Conservation (phyloP, 306 rosid species). For the Prunus salicina region DNA sequence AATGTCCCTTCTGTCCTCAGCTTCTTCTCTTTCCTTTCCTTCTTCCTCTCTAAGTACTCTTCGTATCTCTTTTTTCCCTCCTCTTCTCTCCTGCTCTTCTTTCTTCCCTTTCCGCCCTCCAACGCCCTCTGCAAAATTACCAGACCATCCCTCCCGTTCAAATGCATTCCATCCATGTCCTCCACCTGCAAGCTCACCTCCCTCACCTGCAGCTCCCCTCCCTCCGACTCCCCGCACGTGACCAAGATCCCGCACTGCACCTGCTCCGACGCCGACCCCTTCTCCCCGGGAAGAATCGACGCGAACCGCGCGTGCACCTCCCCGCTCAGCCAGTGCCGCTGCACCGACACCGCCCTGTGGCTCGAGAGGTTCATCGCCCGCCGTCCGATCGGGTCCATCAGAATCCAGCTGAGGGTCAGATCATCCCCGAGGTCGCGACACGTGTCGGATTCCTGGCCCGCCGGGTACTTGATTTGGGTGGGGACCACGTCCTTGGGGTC, state of each 20-base stretch:
- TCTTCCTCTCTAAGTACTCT: constrained; percentile 40
- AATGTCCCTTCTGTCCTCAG: constrained; percentile 54
- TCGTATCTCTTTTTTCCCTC: constrained; percentile 32
- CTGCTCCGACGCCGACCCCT: constrained; percentile 52
- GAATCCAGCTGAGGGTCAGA: constrained; percentile 62
- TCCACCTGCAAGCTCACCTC: constrained; percentile 64
- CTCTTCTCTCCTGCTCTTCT: neutral
- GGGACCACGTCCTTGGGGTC: constrained; percentile 64
- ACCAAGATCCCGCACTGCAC: constrained; percentile 45
- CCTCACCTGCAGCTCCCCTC: constrained; percentile 50
- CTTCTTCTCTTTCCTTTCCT: constrained; percentile 45
- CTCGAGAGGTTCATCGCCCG: constrained; percentile 75
- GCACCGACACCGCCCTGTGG: constrained; percentile 45
- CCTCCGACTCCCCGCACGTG: constrained; percentile 41
- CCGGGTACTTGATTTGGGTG: constrained; percentile 34
- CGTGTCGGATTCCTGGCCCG: constrained; percentile 13
- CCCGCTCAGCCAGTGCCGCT: constrained; percentile 73
- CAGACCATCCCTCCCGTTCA: constrained; percentile 70
- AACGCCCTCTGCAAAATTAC: constrained; percentile 47
- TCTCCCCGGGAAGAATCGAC: constrained; percentile 43
- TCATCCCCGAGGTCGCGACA: constrained; percentile 32
- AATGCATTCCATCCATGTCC: constrained; percentile 64
- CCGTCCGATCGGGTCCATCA: constrained; percentile 43
- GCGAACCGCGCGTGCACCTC: constrained; percentile 56
- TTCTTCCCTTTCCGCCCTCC: constrained; percentile 47